A percentile compares a stretch with the other conserved stretches of the same genome.
These are phyloP conservation scores for Saccharomyces hybrid DNA, from an alignment of 1,139 yeast species.

Conservation along the genomic window DNA sequence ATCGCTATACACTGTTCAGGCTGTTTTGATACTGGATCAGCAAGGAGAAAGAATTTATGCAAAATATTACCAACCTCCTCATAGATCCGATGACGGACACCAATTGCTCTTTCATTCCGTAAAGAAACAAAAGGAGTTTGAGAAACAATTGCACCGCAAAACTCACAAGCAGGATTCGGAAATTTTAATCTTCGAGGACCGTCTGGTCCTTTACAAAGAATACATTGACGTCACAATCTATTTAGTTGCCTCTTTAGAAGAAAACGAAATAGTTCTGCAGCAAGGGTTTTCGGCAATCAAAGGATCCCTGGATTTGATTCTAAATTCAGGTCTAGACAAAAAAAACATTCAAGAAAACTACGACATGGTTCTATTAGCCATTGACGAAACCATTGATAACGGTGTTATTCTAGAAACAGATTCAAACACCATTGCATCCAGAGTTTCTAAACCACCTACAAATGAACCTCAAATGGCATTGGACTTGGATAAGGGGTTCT, in stretches of 20 bases:
- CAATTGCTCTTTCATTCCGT: constrained; percentile 34
- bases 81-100: constrained; percentile 13
- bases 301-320: constrained; percentile 72
- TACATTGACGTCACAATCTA: constrained; percentile 64
- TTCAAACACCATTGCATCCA: constrained; percentile 73
- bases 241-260: constrained; percentile 63
- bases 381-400: constrained; percentile 88
- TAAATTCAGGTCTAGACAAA: constrained; percentile 72
- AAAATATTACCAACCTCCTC: constrained; percentile 70
- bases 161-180: constrained; percentile 77
- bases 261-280: constrained; percentile 77
- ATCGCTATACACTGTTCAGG: constrained; percentile 71
- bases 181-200: constrained; percentile 69
- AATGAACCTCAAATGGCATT: constrained; percentile 58
- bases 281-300: constrained; percentile 70
- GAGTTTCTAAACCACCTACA: constrained; percentile 80
- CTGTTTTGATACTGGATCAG: constrained; percentile 70
- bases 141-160: constrained; percentile 60
- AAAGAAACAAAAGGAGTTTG: constrained; percentile 70
- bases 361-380: constrained; percentile 76
- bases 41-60: constrained; percentile 77
- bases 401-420: constrained; percentile 90
- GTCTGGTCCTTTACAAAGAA: constrained; percentile 76
- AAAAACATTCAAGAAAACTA: constrained; percentile 71
- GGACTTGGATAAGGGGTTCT: constrained; percentile 82